phyloP scores from a whole-genome alignment of 2,329 filamentous ascomycete species.

The Allantophomopsis lycopodina region DNA sequence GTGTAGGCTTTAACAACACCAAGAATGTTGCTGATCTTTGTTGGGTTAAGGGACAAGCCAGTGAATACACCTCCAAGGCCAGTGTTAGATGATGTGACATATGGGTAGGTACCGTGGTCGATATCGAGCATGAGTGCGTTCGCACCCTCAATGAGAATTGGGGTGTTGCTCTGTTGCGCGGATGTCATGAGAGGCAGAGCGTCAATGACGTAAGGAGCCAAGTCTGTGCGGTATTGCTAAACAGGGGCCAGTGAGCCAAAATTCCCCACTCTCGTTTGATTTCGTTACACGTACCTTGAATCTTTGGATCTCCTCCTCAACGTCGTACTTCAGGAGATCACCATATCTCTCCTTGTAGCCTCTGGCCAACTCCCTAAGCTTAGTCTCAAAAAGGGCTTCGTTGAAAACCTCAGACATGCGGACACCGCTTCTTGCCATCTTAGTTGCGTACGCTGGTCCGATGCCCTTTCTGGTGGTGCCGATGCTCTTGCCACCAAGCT shows the following conservation, averaged over 20 bases:
- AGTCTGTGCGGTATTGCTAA: slow-evolving; percentile 35
- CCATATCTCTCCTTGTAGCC: slow-evolving; percentile 59
- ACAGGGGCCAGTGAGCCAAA: background rate
- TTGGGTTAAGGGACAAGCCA: slow-evolving; percentile 39
- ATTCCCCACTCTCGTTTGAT: too few relatives aligned
- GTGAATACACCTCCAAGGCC: slow-evolving; percentile 47
- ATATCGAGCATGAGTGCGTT: slow-evolving; percentile 55
- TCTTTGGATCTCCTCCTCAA: slow-evolving; percentile 52
- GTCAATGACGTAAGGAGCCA: slow-evolving; percentile 51
- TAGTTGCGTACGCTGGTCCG: slow-evolving; percentile 43
- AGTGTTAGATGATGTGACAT: slow-evolving; percentile 28
- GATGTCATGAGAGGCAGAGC: slow-evolving; percentile 43
- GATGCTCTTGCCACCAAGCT: slow-evolving; percentile 28
- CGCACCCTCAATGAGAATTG: slow-evolving; percentile 56
- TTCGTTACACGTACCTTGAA: slow-evolving; percentile 30
- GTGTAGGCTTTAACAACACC: slow-evolving; percentile 59
- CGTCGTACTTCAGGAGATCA: slow-evolving; percentile 48
- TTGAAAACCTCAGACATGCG: slow-evolving; percentile 55
- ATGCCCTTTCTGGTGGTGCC: slow-evolving; percentile 31
- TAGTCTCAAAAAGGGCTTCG: slow-evolving; percentile 48
- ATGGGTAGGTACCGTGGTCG: slow-evolving; percentile 45
- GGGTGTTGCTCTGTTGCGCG: slow-evolving; percentile 41
- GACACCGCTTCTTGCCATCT: slow-evolving; percentile 52
- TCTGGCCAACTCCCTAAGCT: slow-evolving; percentile 44
- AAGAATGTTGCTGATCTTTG: slow-evolving; percentile 44